phyloP scores from a whole-genome alignment of 352 stramenopile genomes.

The Globisporangium alternatum region DNA sequence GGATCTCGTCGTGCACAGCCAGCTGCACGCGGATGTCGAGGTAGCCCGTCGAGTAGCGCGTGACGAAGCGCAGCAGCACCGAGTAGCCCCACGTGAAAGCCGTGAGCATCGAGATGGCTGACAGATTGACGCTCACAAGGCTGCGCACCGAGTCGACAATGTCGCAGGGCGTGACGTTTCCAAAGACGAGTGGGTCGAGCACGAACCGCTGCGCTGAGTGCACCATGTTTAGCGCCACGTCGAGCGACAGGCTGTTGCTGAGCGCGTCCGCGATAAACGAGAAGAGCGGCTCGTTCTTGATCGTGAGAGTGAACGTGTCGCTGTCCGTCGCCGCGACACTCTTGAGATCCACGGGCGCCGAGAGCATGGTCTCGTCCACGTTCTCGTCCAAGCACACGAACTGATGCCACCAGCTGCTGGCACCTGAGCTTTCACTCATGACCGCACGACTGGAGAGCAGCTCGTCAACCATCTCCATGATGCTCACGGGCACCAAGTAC shows the following conservation, averaged over 20 bases:
- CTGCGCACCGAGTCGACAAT: slow-evolving; percentile 30
- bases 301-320: slow-evolving; percentile 21
- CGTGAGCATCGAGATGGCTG: slow-evolving; percentile 32
- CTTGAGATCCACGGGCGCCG: slow-evolving; percentile 15
- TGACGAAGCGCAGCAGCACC: slow-evolving; percentile 39
- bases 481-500: slow-evolving; percentile 25
- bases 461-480: slow-evolving; percentile 43
- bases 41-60: slow-evolving; percentile 31
- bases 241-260: slow-evolving; percentile 21
- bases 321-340: neutral
- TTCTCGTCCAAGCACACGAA: slow-evolving; percentile 36
- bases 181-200: slow-evolving; percentile 19
- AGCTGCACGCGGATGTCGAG: slow-evolving; percentile 41
- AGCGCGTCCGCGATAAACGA: slow-evolving; percentile 32
- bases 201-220: slow-evolving; percentile 32
- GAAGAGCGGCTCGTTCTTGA: slow-evolving; percentile 39
- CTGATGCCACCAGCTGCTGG: slow-evolving; percentile 23
- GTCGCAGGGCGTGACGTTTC: slow-evolving; percentile 19
- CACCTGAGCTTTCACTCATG: neutral
- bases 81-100: slow-evolving; percentile 40
- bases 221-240: slow-evolving; percentile 33
- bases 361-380: slow-evolving; percentile 15
- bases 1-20: slow-evolving; percentile 37
- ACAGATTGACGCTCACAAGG: slow-evolving; percentile 35
- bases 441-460: slow-evolving; percentile 24